These are phyloP conservation scores for Bruguiera gymnorhiza DNA, from an alignment of 345 rosid genomes.

Conservation along the genomic window DNA sequence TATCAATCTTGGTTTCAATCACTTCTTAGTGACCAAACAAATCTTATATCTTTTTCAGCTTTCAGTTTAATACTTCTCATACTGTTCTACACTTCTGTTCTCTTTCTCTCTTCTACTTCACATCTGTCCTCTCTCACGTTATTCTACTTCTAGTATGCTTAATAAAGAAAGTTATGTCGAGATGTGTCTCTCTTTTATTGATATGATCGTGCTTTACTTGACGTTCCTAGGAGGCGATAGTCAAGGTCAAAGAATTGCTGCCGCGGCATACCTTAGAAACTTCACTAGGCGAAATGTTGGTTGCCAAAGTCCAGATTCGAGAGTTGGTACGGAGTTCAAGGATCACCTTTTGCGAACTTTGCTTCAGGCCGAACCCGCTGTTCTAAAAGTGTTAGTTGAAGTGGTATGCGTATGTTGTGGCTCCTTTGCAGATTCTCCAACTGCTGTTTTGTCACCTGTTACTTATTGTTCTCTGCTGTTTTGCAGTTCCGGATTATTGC, in stretches of 20 bases:
- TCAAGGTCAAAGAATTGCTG: constrained; percentile 64
- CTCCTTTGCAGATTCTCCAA: background rate
- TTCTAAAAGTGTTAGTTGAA: constrained; percentile 80
- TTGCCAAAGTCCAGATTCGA: constrained; percentile 28
- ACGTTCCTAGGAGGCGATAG: constrained; percentile 48
- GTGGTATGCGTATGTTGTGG: constrained; percentile 38
- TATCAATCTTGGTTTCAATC: no score
- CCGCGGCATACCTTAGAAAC: constrained; percentile 76
- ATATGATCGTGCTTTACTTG: background rate
- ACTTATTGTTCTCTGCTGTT: background rate
- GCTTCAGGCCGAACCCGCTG: constrained; percentile 52
- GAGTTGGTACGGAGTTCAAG: constrained; percentile 66
- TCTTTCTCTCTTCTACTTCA: background rate
- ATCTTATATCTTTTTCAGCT: no score
- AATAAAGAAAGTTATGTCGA: background rate
- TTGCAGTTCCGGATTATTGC: constrained; percentile 58
- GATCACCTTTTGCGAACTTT: constrained; percentile 60
- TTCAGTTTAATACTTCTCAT: background rate
- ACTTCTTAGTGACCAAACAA: no score
- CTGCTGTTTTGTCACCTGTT: background rate
- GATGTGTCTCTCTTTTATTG: background rate
- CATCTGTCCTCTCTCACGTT: background rate
- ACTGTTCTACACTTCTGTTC: background rate
- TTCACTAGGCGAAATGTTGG: constrained; percentile 49
- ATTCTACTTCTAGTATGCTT: background rate